A percentile compares a stretch with the other conserved stretches of the same genome.
Evolutionary conservation across 1,139 yeast species (phyloP).

Genomic region (Magnusiomyces suaveolens): DNA sequence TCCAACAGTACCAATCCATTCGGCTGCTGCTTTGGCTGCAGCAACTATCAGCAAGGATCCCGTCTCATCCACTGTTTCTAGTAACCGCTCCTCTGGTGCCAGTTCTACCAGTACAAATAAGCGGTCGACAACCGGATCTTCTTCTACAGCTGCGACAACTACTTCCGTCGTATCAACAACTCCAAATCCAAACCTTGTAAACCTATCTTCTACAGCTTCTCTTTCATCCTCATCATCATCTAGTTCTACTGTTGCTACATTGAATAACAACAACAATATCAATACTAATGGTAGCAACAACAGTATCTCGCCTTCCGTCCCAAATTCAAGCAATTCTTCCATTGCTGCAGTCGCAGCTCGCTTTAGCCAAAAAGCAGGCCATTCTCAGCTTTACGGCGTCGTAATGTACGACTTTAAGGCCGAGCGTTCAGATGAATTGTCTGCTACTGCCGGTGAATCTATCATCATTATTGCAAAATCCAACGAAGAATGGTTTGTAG

Average conservation of each 20-base stretch:
- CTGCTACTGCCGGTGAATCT: conserved; percentile 76
- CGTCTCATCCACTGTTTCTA: neutral
- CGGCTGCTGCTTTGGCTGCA: conserved; percentile 11
- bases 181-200: neutral
- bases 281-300: neutral
- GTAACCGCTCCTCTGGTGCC: neutral
- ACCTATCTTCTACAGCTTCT: neutral
- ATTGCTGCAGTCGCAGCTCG: neutral
- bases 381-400: conserved; percentile 47
- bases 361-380: conserved; percentile 6
- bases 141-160: neutral
- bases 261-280: neutral
- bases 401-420: conserved; percentile 79
- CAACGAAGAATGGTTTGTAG: conserved; percentile 94
- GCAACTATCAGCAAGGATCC: neutral
- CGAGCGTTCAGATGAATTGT: conserved; percentile 80
- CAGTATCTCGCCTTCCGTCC: neutral
- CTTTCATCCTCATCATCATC: neutral
- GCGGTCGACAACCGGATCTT: neutral
- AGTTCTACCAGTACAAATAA: neutral
- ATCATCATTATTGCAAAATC: conserved; percentile 92
- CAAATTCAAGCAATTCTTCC: conserved; percentile 3
- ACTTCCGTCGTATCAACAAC: neutral
- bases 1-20: conserved; percentile 33
- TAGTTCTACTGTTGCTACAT: neutral